A percentile compares a stretch with the other conserved stretches of the same genome.
Evolutionary conservation across 768 basidiomycete species (phyloP).

Genomic region (Erythrobasidium yunnanense): DNA sequence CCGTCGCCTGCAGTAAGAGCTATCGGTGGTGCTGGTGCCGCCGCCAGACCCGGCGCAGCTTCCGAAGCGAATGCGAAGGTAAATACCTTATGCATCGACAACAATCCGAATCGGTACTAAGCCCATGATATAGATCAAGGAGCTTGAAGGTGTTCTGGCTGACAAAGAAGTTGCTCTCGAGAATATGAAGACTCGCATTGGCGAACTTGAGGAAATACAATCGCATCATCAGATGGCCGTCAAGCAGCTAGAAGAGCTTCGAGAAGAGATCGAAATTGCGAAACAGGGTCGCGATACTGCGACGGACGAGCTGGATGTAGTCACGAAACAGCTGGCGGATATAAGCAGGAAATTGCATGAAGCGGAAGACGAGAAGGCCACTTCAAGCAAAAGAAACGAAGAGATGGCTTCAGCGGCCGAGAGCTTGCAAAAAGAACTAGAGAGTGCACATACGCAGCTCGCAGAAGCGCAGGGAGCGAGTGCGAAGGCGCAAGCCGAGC

Average conservation of each 20-base stretch:
- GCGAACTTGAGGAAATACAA: conserved; percentile 3
- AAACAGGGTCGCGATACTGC: too few species aligned
- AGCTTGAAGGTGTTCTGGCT: not conserved
- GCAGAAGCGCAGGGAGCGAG: not conserved
- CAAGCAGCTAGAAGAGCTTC: not conserved
- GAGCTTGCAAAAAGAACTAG: not conserved
- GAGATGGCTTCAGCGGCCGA: not conserved
- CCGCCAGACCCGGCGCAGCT: not conserved
- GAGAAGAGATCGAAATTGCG: not conserved
- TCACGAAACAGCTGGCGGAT: too few species aligned
- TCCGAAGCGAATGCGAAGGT: conserved; percentile 3
- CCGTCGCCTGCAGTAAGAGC: not conserved
- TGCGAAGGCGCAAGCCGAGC: not conserved
- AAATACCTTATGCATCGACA: not conserved
- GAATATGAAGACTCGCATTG: not conserved
- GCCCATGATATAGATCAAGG: not conserved
- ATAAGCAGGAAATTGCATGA: too few species aligned
- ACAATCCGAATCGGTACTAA: too few species aligned
- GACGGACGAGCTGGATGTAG: too few species aligned
- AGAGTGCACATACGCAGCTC: not conserved
- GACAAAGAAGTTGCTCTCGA: conserved; percentile 1
- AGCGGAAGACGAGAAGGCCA: too few species aligned
- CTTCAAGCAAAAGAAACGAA: too few species aligned
- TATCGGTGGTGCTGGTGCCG: not conserved
- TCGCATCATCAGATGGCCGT: not conserved